Evolutionary conservation across 192 early-diverging fungal species (phyloP).

Genomic region (Paraglomus occultum): DNA sequence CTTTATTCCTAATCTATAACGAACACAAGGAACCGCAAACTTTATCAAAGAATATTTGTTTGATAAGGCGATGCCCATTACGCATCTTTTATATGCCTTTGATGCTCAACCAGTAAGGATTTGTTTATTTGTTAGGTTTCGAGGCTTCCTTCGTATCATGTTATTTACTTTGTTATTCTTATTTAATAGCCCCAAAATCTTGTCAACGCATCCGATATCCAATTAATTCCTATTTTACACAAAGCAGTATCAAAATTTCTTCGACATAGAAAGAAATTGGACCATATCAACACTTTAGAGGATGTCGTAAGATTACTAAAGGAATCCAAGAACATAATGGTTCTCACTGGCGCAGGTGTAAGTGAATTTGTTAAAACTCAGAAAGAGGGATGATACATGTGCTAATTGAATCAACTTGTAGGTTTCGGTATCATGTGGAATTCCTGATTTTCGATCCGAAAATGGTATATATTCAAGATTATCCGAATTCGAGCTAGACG

Average conservation of each 20-base stretch:
- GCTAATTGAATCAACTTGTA: constrained; percentile 22
- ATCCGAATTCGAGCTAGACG: constrained; percentile 86
- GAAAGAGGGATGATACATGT: background rate
- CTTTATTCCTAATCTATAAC: background rate
- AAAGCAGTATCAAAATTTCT: constrained; percentile 55
- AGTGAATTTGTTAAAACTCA: constrained; percentile 1
- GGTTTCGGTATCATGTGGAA: constrained; percentile 91
- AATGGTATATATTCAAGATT: constrained; percentile 88
- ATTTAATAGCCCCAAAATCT: constrained; percentile 39
- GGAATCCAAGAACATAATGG: constrained; percentile 72
- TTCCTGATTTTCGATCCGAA: constrained; percentile 95
- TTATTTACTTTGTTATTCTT: constrained; percentile 9
- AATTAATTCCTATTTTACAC: constrained; percentile 59
- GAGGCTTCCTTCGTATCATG: background rate
- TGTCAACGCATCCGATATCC: constrained; percentile 48
- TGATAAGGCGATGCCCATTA: constrained; percentile 47
- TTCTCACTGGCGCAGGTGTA: constrained; percentile 87
- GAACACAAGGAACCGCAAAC: constrained; percentile 43
- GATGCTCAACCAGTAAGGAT: constrained; percentile 39
- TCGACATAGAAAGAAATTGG: constrained; percentile 52
- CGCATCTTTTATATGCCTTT: constrained; percentile 66
- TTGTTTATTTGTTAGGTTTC: background rate
- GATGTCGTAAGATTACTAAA: constrained; percentile 63
- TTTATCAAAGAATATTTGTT: constrained; percentile 67
- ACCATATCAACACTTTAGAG: constrained; percentile 56